phyloP scores from a whole-genome alignment of 768 basidiomycete species.

The Pulveroboletus sp. region DNA sequence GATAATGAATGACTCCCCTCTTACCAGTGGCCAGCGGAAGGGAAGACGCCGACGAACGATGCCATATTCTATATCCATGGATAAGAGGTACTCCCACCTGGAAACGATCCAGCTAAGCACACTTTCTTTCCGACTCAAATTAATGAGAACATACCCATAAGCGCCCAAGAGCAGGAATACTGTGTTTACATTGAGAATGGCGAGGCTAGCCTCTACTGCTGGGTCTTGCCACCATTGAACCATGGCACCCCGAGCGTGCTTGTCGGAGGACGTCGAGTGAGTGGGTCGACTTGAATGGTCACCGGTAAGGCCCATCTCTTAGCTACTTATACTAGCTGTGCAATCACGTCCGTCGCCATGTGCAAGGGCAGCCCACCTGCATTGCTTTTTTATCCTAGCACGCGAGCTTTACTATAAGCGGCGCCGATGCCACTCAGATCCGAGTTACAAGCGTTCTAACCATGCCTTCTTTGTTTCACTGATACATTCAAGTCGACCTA shows the following conservation, averaged over 20 bases:
- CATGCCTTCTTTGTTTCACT: too few relatives aligned
- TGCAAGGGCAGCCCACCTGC: too few relatives aligned
- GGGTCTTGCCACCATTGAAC: slow-evolving; percentile 17
- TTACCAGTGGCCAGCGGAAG: slow-evolving; percentile 27
- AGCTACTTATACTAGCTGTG: too few relatives aligned
- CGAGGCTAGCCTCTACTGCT: background rate
- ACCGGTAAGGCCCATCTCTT: too few relatives aligned
- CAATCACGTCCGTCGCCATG: too few relatives aligned
- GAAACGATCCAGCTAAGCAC: background rate
- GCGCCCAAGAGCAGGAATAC: slow-evolving; percentile 15
- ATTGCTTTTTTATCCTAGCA: too few relatives aligned
- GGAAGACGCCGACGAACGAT: slow-evolving; percentile 17
- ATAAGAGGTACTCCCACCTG: slow-evolving; percentile 25
- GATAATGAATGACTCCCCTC: background rate
- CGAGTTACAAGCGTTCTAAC: too few relatives aligned
- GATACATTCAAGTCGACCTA: too few relatives aligned
- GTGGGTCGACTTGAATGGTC: too few relatives aligned
- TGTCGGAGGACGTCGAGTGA: background rate
- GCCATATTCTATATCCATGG: slow-evolving; percentile 19
- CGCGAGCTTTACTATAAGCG: too few relatives aligned
- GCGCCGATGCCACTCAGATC: too few relatives aligned
- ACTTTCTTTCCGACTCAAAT: background rate
- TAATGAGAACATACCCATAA: slow-evolving; percentile 12
- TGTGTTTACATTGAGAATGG: background rate
- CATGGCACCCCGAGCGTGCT: slow-evolving; percentile 10